phyloP scores from a whole-genome alignment of 139 green algal genomes.

The Chlorella sorokiniana region DNA sequence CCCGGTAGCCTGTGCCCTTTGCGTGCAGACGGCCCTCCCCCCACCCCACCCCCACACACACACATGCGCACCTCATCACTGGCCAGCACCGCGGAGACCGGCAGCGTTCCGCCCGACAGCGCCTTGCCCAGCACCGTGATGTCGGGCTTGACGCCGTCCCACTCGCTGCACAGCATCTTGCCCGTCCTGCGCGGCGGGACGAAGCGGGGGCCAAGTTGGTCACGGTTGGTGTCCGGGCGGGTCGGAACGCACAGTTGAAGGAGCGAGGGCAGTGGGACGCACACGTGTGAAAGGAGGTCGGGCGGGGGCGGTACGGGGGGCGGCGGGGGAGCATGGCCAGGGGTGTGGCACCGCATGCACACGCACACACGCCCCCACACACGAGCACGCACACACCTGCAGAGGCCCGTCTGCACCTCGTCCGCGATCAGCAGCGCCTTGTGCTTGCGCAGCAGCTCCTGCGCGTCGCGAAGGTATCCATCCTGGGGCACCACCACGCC shows the following conservation, averaged over 20 bases:
- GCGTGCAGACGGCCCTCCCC: not conserved
- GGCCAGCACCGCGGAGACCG: slow-evolving; percentile 91
- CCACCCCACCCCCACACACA: not conserved
- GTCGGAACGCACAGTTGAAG: too few species aligned
- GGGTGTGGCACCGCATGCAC: not conserved
- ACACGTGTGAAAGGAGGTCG: too few species aligned
- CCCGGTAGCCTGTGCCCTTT: too few species aligned
- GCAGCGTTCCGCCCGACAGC: slow-evolving; percentile 88
- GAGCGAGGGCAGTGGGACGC: too few species aligned
- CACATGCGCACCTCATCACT: slow-evolving; percentile 63
- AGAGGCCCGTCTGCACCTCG: slow-evolving; percentile 98
- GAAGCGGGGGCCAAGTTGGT: too few species aligned
- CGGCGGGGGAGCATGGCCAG: too few species aligned
- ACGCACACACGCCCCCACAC: not conserved
- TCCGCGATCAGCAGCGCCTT: slow-evolving; percentile 95
- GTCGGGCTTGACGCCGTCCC: slow-evolving; percentile 88
- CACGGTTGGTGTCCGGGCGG: too few species aligned
- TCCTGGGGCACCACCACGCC: slow-evolving; percentile 93
- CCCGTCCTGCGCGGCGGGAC: slow-evolving; percentile 85
- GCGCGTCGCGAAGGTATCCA: slow-evolving; percentile 81
- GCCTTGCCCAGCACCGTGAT: slow-evolving; percentile 92
- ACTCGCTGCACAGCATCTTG: slow-evolving; percentile 86
- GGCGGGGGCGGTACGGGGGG: too few species aligned
- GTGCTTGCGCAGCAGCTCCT: slow-evolving; percentile 85
- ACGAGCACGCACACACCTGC: too few species aligned